phyloP scores from a whole-genome alignment of 2,329 filamentous ascomycete genomes.

The Ophiostoma ips region DNA sequence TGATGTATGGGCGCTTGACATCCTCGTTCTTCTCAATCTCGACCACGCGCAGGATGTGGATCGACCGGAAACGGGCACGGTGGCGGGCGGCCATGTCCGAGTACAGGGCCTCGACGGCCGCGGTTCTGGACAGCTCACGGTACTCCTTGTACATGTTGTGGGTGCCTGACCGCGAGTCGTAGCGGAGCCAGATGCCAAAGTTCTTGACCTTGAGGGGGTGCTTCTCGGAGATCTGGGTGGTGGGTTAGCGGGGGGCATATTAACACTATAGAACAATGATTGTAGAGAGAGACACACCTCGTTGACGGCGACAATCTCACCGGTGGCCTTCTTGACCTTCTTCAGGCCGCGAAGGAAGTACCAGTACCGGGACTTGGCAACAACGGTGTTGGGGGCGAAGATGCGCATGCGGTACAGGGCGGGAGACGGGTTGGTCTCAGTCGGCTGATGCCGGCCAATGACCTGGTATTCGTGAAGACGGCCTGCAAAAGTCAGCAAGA shows the following conservation, averaged over 20 bases:
- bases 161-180: conserved; percentile 98
- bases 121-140: conserved; percentile 93
- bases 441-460: conserved; percentile 98
- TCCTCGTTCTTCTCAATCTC: conserved; percentile 91
- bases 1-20: conserved; percentile 98
- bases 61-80: conserved; percentile 93
- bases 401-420: conserved; percentile 99
- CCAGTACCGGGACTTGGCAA: conserved; percentile 99
- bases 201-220: conserved; percentile 99
- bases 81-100: conserved; percentile 99
- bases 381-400: conserved; percentile 93
- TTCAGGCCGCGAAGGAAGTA: conserved; percentile 98
- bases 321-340: conserved; percentile 99
- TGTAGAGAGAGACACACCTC: conserved; percentile 45
- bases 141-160: conserved; percentile 99
- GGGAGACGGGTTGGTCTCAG: conserved; percentile 90
- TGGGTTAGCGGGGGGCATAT: too few species aligned
- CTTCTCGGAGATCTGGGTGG: conserved; percentile 82
- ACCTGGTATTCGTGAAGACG: conserved; percentile 99
- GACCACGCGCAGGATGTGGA: conserved; percentile 91
- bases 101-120: conserved; percentile 94
- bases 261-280: too few species aligned
- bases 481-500: conserved; percentile 43
- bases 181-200: conserved; percentile 99
- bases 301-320: conserved; percentile 97